Evolutionary conservation across 352 stramenopile genomes (phyloP).

Genomic region (Pythium sp.): DNA sequence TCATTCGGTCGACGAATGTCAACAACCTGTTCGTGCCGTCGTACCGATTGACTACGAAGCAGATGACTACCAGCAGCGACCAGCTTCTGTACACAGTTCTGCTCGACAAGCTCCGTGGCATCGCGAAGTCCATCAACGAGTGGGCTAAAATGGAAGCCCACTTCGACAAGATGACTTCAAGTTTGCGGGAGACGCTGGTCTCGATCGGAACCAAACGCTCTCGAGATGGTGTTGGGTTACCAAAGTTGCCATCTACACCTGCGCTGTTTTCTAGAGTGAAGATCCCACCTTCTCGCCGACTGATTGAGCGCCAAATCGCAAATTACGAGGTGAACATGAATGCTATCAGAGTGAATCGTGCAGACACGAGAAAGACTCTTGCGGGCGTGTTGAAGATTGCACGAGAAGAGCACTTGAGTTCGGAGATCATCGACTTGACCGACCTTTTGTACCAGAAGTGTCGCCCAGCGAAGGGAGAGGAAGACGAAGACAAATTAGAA

Average conservation of each 20-base stretch:
- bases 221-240: conserved; percentile 16
- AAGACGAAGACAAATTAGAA: conserved; percentile 22
- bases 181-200: conserved; percentile 40
- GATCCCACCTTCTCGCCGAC: conserved; percentile 57
- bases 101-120: conserved; percentile 61
- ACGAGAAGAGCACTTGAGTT: conserved; percentile 52
- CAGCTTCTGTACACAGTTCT: conserved; percentile 72
- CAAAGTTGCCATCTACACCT: conserved; percentile 32
- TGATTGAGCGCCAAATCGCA: conserved; percentile 68
- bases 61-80: conserved; percentile 69
- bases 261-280: conserved; percentile 52
- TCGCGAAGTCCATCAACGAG: conserved; percentile 61
- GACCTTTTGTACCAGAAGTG: conserved; percentile 58
- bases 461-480: conserved; percentile 41
- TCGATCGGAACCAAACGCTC: conserved; percentile 51
- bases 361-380: conserved; percentile 47
- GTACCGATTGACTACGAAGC: conserved; percentile 61
- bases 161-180: conserved; percentile 63
- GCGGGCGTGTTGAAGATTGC: conserved; percentile 56
- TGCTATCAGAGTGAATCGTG: conserved; percentile 44
- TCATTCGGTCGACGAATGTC: conserved; percentile 61
- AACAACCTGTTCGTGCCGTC: conserved; percentile 63
- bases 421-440: conserved; percentile 50
- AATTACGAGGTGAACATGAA: conserved; percentile 64
- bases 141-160: conserved; percentile 74